Conservation (phyloP, 179 eudicot species). For the Corrigiola litoralis region DNA sequence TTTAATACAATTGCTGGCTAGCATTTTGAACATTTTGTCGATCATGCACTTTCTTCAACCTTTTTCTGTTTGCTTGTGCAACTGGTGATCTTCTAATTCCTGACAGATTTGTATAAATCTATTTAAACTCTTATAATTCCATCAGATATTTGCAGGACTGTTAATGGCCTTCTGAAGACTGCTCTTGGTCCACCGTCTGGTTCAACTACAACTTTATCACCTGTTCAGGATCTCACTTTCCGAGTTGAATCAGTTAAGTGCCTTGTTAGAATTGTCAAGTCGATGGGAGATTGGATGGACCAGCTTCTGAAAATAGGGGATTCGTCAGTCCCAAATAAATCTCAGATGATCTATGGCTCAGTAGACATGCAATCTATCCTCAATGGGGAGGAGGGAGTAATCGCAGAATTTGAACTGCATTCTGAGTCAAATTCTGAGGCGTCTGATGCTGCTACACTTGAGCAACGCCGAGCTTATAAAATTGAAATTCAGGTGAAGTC, state of each 20-base stretch:
- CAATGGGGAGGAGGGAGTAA: constrained; percentile 62
- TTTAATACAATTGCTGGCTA: no score
- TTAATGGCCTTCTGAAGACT: constrained; percentile 95
- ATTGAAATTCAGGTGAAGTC: constrained; percentile 78
- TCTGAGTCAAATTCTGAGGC: constrained; percentile 66
- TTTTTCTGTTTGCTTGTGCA: neutral
- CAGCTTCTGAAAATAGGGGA: constrained; percentile 79
- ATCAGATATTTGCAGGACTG: constrained; percentile 97
- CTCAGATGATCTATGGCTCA: constrained; percentile 44
- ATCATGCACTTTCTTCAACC: neutral
- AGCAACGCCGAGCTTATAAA: constrained; percentile 93
- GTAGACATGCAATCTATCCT: constrained; percentile 33
- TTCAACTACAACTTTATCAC: constrained; percentile 78
- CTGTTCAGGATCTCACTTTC: constrained; percentile 85
- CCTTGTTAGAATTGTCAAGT: constrained; percentile 74
- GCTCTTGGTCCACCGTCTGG: constrained; percentile 98
- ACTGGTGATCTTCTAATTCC: neutral
- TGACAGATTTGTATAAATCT: constrained; percentile 31
- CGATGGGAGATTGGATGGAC: constrained; percentile 98
- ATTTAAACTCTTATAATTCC: constrained; percentile 74
- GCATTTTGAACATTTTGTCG: neutral
- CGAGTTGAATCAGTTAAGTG: constrained; percentile 93
- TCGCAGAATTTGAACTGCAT: constrained; percentile 62
- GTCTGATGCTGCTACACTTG: constrained; percentile 85
- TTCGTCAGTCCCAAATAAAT: constrained; percentile 33